Base-by-base conservation (phyloP, 2,329 filamentous ascomycete species). In the Penicillium sp. region DNA sequence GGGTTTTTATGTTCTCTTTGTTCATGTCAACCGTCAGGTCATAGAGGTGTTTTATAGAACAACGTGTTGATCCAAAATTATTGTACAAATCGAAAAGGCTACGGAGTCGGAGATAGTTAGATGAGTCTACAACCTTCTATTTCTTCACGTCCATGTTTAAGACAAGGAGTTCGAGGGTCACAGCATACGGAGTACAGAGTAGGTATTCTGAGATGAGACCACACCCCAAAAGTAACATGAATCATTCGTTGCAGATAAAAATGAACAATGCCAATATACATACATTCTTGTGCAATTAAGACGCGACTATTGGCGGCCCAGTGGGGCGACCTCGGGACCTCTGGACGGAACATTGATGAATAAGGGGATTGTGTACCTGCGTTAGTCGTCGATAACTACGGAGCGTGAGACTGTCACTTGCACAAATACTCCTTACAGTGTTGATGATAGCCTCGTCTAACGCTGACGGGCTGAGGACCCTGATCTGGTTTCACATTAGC, bases 1-100 rank as follows among this genome's bases (percentile, higher is more conserved):
- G 51, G 51, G 48, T 53, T 21, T 34, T 34, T 16, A 8, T 54
- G 3, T 34, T 54, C n/a, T 27, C n/a, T 13, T 21, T 29, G 5
- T 13, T 50, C 31, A 34, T 45, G 21, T 31, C 40, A 32, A 13
- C 8, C 16, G 9, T 40, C 5, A 16, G 41, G n/a, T n/a, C 18
- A 21, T 29, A 14, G n/a, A 34, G 16, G 18, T n/a, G 24, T 13
- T 50, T 5, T 18, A 27, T 36, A 6, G n/a, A 5, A n/a, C 14
- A 29, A 5, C 5, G 13, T 11, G 8, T 36, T 36, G 34, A 11
- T 4, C 13, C 14, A n/a, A 38, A 38, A 38, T 1, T 14, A 38
- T n/a, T n/a, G n/a, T 38, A 38, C n/a, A 34, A 34, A 34, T 10
- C 11, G 8, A 27, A 27, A 27, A 8, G 2, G 1, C 24, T 27